These are phyloP conservation scores for Sphaerobolus stellatus DNA, from an alignment of 1,284 basidiomycete genomes.

Conservation along the genomic window DNA sequence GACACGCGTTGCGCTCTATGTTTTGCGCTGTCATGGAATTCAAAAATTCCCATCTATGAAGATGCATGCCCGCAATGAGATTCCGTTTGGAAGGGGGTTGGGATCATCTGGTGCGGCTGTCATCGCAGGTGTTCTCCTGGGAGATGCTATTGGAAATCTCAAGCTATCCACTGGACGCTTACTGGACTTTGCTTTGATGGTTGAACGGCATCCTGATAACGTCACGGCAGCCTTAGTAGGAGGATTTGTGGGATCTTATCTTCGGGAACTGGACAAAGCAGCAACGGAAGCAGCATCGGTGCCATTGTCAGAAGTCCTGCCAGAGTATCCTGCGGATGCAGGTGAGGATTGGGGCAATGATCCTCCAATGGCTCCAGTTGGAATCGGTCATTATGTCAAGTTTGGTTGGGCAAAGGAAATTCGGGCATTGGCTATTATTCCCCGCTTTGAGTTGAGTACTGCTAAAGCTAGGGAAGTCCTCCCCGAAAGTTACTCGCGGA, in stretches of 20 bases:
- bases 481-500: constrained; percentile 80
- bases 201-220: constrained; percentile 98
- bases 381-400: constrained; percentile 93
- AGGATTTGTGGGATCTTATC: constrained; percentile 97
- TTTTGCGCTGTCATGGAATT: constrained; percentile 84
- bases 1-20: constrained; percentile 97
- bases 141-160: constrained; percentile 78
- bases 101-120: constrained; percentile 98
- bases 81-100: constrained; percentile 96
- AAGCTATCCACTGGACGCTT: constrained; percentile 70
- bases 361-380: constrained; percentile 84
- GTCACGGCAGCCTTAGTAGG: constrained; percentile 97
- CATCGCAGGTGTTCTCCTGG: constrained; percentile 92
- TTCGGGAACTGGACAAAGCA: constrained; percentile 83
- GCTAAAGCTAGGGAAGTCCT: constrained; percentile 91
- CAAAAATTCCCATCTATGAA: constrained; percentile 70
- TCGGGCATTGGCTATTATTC: constrained; percentile 93
- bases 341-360: constrained; percentile 86
- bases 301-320: constrained; percentile 93
- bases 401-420: constrained; percentile 89
- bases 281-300: constrained; percentile 81
- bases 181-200: constrained; percentile 98
- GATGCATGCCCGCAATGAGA: constrained; percentile 87
- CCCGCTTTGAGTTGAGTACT: constrained; percentile 94
- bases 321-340: constrained; percentile 93